Evolutionary conservation across 306 rosid genomes (phyloP).

Genomic region (Ammopiptanthus mongolicus): DNA sequence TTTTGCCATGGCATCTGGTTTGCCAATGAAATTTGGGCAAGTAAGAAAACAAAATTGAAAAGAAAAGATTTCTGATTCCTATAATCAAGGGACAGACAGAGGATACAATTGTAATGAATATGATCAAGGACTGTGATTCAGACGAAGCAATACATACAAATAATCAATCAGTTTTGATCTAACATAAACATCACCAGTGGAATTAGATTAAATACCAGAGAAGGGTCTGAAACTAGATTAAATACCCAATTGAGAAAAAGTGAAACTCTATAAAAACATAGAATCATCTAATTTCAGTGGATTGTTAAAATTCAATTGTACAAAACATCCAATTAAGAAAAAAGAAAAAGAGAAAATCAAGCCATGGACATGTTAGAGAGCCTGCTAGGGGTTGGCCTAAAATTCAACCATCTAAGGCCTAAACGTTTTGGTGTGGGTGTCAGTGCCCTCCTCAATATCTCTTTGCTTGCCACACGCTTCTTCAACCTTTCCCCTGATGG

Average conservation of each 20-base stretch:
- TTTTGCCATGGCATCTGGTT: neutral
- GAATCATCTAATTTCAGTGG: slow-evolving; percentile 26
- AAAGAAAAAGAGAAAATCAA: neutral
- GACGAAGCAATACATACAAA: neutral
- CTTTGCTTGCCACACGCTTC: slow-evolving; percentile 51
- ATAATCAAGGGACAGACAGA: neutral
- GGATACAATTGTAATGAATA: neutral
- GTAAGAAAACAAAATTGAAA: neutral
- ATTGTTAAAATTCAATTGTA: slow-evolving; percentile 20
- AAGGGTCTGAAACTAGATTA: neutral
- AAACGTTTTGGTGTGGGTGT: slow-evolving; percentile 51
- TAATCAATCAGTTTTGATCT: neutral
- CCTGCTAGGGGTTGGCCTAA: slow-evolving; percentile 81
- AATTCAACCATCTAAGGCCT: slow-evolving; percentile 74
- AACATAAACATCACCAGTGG: neutral
- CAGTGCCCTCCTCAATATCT: slow-evolving; percentile 70
- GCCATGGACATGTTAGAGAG: slow-evolving; percentile 83
- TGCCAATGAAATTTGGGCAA: neutral
- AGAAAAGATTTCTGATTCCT: neutral
- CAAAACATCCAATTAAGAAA: slow-evolving; percentile 11
- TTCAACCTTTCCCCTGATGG: slow-evolving; percentile 41
- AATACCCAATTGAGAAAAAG: neutral
- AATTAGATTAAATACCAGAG: neutral
- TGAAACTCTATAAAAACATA: neutral
- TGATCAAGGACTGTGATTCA: neutral